Evolutionary conservation across 1,139 yeast species (phyloP).

Genomic region (Geotrichum citri-aurantii): DNA sequence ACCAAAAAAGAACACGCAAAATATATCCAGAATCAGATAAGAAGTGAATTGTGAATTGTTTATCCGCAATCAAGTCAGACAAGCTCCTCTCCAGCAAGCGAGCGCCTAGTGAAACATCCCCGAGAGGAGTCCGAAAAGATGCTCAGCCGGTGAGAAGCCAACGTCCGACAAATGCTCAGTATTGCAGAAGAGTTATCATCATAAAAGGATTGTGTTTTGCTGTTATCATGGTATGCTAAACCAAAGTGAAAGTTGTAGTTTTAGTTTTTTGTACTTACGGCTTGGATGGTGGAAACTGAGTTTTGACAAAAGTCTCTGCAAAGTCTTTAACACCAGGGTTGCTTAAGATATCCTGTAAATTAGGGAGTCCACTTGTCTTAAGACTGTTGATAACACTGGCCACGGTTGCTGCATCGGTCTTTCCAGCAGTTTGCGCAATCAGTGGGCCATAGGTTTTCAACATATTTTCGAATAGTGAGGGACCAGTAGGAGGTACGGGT

Average conservation of each 20-base stretch:
- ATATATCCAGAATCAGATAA: constrained; percentile 1
- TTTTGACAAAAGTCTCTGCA: constrained; percentile 36
- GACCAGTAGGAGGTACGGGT: constrained; percentile 42
- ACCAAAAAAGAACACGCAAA: background rate
- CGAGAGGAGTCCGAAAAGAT: constrained; percentile 4
- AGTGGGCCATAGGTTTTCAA: constrained; percentile 60
- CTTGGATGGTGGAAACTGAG: background rate
- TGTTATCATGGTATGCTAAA: background rate
- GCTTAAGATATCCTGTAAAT: constrained; percentile 64
- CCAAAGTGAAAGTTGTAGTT: background rate
- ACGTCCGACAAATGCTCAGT: constrained; percentile 1
- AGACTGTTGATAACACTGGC: constrained; percentile 38
- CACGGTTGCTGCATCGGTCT: constrained; percentile 83
- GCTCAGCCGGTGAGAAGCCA: background rate
- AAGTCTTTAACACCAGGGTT: constrained; percentile 70
- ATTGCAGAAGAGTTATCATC: constrained; percentile 11
- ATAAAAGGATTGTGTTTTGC: background rate
- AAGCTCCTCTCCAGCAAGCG: background rate
- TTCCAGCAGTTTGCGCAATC: constrained; percentile 77
- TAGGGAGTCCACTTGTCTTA: constrained; percentile 40
- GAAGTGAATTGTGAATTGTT: constrained; percentile 6
- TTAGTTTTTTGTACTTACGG: background rate
- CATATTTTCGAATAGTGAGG: constrained; percentile 69
- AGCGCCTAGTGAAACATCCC: constrained; percentile 4
- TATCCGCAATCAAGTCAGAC: background rate